A percentile compares a stretch with the other conserved stretches of the same genome.
These are phyloP conservation scores for Apiospora hydei DNA, from an alignment of 2,329 filamentous ascomycete genomes.

Conservation along the genomic window DNA sequence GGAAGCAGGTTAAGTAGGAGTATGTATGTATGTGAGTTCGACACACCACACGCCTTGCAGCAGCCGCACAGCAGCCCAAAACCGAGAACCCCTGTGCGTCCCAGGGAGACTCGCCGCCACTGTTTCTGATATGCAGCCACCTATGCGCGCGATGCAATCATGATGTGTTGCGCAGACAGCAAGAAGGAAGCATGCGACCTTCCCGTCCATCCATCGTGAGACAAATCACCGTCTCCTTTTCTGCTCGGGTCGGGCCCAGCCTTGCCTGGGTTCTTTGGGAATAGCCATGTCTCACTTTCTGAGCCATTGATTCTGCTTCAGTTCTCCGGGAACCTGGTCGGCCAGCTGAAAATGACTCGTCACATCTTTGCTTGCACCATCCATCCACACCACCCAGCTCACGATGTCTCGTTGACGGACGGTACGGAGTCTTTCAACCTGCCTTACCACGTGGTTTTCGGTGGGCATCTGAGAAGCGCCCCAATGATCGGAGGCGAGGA, in stretches of 20 bases:
- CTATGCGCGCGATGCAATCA: conserved; percentile 15
- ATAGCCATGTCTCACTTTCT: background rate
- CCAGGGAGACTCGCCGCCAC: background rate
- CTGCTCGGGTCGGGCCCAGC: background rate
- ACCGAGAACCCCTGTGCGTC: background rate
- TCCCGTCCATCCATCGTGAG: background rate
- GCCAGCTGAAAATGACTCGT: conserved; percentile 8
- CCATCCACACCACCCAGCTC: background rate
- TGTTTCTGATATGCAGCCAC: conserved; percentile 8
- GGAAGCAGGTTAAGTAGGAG: background rate
- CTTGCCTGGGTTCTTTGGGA: background rate
- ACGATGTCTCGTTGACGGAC: background rate
- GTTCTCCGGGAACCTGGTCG: background rate
- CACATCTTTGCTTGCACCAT: background rate
- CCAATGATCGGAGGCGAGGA: background rate
- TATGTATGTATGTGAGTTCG: conserved; percentile 10
- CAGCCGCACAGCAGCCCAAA: conserved; percentile 1
- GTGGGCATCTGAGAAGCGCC: background rate
- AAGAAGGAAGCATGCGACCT: background rate
- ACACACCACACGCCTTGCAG: background rate
- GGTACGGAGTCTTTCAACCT: background rate
- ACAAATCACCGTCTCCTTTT: background rate
- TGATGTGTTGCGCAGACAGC: conserved; percentile 19
- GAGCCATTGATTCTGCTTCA: background rate
- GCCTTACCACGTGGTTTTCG: conserved; percentile 1